These are phyloP conservation scores for Aspergillus vadensis DNA, from an alignment of 2,329 filamentous ascomycete species.

Conservation along the genomic window DNA sequence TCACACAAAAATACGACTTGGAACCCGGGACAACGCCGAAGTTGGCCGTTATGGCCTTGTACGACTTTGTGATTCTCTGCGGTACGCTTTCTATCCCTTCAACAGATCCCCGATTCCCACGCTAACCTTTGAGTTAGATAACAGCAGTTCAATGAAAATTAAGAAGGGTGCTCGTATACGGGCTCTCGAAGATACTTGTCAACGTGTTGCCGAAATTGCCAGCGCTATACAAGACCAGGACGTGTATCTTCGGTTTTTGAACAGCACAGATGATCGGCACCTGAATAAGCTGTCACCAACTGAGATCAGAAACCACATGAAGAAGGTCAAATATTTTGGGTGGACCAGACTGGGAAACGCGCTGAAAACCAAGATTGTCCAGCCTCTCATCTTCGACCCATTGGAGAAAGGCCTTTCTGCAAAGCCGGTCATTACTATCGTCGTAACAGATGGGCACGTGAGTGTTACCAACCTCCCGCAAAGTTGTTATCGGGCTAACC, in stretches of 20 bases:
- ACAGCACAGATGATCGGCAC: neutral
- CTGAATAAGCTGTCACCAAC: neutral
- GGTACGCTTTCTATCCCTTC: neutral
- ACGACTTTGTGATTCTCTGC: constrained; percentile 8
- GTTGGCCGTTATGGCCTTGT: constrained; percentile 3
- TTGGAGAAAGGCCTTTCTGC: neutral
- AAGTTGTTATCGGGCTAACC: neutral
- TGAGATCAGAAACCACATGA: neutral
- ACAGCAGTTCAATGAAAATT: neutral
- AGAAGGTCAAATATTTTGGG: neutral
- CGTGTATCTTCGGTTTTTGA: constrained; percentile 2
- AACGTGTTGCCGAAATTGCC: neutral
- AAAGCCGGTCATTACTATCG: neutral
- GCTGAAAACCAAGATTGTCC: neutral
- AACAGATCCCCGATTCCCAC: neutral
- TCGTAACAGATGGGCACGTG: constrained; percentile 1
- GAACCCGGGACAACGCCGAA: neutral
- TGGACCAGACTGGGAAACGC: neutral
- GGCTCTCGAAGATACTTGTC: neutral
- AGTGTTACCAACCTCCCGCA: neutral
- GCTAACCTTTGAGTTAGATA: neutral
- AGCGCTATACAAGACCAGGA: neutral
- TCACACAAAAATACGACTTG: constrained; percentile 1
- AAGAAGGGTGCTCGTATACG: neutral
- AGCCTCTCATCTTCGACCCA: neutral